These are phyloP conservation scores for Cryptosporidium sp. DNA, from an alignment of 169 alveolate species.

Conservation along the genomic window DNA sequence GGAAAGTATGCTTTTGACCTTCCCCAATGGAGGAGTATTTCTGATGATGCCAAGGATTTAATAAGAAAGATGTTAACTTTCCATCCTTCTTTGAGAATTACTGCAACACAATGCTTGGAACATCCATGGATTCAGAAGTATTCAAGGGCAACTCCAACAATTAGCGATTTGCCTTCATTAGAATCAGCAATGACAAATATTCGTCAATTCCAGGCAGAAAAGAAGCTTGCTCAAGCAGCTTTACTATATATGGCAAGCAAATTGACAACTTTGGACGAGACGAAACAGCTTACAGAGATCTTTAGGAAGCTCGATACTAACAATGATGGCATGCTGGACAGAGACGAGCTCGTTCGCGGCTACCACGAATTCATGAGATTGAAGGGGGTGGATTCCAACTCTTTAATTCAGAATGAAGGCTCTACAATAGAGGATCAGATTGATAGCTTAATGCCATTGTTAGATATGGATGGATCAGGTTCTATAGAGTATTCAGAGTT, in stretches of 20 bases:
- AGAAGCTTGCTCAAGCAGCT: conserved; percentile 92
- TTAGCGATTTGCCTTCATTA: conserved; percentile 69
- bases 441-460: conserved; percentile 85
- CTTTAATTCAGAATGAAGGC: conserved; percentile 78
- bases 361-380: conserved; percentile 85
- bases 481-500: conserved; percentile 92
- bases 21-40: conserved; percentile 85
- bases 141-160: conserved; percentile 73
- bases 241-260: conserved; percentile 91
- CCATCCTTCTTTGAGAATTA: conserved; percentile 87
- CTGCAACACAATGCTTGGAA: conserved; percentile 88
- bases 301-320: conserved; percentile 91
- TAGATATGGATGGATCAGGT: conserved; percentile 91
- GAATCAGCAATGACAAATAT: conserved; percentile 83
- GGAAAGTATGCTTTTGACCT: conserved; percentile 84
- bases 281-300: conserved; percentile 88
- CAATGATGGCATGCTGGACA: conserved; percentile 89
- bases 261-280: conserved; percentile 90
- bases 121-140: conserved; percentile 90
- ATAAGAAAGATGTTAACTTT: conserved; percentile 86
- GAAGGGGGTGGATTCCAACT: conserved; percentile 85
- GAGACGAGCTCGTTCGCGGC: conserved; percentile 88
- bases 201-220: conserved; percentile 87
- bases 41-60: conserved; percentile 89
- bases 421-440: conserved; percentile 87